phyloP scores from a whole-genome alignment of 2,329 filamentous ascomycete genomes.

The Diaporthe longicolla region DNA sequence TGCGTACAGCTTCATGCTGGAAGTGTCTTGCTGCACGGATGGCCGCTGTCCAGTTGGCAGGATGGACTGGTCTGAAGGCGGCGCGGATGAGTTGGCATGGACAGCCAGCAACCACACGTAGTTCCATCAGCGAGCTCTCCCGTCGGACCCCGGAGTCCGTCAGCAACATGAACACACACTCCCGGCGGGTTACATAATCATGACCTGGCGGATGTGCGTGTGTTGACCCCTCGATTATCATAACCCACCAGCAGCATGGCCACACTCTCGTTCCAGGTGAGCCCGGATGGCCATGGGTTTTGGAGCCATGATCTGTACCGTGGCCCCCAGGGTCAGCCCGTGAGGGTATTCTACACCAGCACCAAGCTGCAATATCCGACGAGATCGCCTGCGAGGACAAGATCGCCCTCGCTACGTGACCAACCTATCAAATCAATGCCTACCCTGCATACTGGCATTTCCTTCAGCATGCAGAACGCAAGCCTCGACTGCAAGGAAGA shows the following conservation, averaged over 20 bases:
- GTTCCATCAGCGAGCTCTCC: not conserved
- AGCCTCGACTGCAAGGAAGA: not conserved
- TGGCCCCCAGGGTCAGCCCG: slow-evolving; percentile 61
- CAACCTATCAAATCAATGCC: not conserved
- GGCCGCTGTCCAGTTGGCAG: not conserved
- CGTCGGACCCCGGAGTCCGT: slow-evolving; percentile 28
- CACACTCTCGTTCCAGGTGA: slow-evolving; percentile 43
- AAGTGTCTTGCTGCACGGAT: not conserved
- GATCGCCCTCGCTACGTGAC: slow-evolving; percentile 69
- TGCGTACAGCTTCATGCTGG: slow-evolving; percentile 51
- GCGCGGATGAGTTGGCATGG: not conserved
- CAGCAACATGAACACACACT: slow-evolving; percentile 2
- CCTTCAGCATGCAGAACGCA: slow-evolving; percentile 17
- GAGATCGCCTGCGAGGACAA: slow-evolving; percentile 78
- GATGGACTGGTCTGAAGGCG: not conserved
- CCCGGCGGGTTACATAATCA: slow-evolving; percentile 22
- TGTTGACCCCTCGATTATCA: not conserved
- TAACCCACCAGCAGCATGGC: slow-evolving; percentile 42
- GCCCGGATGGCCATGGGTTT: slow-evolving; percentile 53
- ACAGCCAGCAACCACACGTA: not conserved
- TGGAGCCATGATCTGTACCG: slow-evolving; percentile 80
- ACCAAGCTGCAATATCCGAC: slow-evolving; percentile 77
- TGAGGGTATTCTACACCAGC: slow-evolving; percentile 84
- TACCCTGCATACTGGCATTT: slow-evolving; percentile 23
- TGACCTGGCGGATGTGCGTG: not conserved